Evolutionary conservation across 1,139 yeast species (phyloP), one percentile per base, ranked within the genome.

Genomic region (Zhuliangozyma blackwelliae): DNA sequence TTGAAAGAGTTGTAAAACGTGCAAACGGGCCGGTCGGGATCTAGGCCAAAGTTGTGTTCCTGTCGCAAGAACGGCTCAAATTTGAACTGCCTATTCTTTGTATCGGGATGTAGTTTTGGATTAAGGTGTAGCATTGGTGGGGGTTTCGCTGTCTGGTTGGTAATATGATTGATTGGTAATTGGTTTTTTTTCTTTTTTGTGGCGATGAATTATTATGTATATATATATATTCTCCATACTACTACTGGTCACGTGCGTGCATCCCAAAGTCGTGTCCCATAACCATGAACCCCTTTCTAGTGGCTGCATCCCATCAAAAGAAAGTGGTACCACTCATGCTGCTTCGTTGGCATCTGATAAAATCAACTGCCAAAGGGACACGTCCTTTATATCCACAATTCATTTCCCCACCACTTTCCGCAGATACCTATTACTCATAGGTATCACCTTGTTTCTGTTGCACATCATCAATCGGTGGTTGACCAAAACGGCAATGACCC

Each of bases 11-110:
- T 73, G 55, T 68, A 92, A 53, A 72, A 82, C 42, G 85, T 85
- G 55, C 98, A 90, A 3, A 85, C 76, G 9, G 97, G 97, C 43
- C 97, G 71, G 52, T 86, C 92, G 1, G 97, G 96, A 55, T 89
- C 88, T 29, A 88, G 68, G 0, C 95, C 90, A 50, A 90, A 82
- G 46, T 85, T 79, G 60, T 75, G 87, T 55, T 90, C 97, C 42
- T 77, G 76, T 47, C 87, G 72, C 35, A 92, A 71, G 51, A 87
- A 88, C 16, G 86, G 82, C 52, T 90, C 97, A 54, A 90, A 90
- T 49, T 83, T 81, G 71, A 90, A 86, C 32, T 74, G 57, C 42
- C 59, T 61, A 41, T 63, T 64, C 35, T 51, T 54, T 7, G 71
- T 64, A 40, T 67, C 65, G 5, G 76, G 75, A 40, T 69, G 73